Conservation (phyloP, 2,329 filamentous ascomycete species). For the Colletotrichum sp. region DNA sequence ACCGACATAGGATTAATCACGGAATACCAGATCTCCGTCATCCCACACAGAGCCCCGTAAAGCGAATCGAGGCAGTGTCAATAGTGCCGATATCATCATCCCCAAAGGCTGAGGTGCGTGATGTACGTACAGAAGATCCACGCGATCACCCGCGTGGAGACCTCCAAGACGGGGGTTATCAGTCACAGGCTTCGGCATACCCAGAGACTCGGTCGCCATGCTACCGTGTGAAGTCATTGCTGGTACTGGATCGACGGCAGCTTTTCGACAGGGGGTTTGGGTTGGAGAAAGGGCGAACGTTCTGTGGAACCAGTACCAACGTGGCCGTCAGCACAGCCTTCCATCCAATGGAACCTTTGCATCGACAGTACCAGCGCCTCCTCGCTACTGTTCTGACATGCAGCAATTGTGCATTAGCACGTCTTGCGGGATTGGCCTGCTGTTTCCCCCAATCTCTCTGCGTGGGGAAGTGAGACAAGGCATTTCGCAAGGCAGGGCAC, state of each 20-base stretch:
- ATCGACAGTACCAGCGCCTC: background rate
- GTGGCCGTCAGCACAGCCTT: conserved; percentile 17
- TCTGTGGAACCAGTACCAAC: background rate
- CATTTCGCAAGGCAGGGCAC: conserved; percentile 9
- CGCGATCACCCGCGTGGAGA: conserved; percentile 3
- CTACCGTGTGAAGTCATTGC: conserved; percentile 1
- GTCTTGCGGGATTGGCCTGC: background rate
- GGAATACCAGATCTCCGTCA: background rate
- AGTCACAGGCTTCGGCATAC: background rate
- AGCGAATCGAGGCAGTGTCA: background rate
- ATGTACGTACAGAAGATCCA: background rate
- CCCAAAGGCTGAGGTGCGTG: background rate
- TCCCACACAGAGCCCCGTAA: background rate
- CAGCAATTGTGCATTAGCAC: background rate
- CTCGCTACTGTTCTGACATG: conserved; percentile 15
- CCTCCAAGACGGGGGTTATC: background rate
- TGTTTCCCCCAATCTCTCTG: background rate
- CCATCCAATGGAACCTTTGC: conserved; percentile 12
- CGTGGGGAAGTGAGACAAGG: background rate
- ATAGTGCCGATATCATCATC: background rate
- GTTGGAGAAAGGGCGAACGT: background rate
- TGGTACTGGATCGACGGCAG: background rate
- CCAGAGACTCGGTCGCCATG: conserved; percentile 9
- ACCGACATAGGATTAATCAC: background rate
- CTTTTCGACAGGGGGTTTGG: background rate